Percentiles rank a stretch among this genome's conserved stretches.
Conservation (phyloP, 208 protist genomes). For the Wallacemonas sp. region DNA sequence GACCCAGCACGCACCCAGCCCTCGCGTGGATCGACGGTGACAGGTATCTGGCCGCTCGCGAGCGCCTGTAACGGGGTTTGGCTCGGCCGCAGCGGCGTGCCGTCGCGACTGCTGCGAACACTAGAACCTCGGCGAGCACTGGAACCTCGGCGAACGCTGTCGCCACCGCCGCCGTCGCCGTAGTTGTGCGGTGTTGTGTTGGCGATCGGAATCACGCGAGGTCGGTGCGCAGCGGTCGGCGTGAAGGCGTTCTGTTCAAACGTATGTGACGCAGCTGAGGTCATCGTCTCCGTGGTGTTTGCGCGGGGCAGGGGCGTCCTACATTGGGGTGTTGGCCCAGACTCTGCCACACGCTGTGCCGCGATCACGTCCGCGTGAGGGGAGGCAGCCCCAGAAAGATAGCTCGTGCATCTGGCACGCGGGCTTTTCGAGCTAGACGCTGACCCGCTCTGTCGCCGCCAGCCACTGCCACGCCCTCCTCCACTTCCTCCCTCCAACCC, state of each 20-base stretch:
- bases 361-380: too few relatives aligned
- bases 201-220: conserved; percentile 5
- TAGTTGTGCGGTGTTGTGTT: neutral
- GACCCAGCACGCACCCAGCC: conserved; percentile 19
- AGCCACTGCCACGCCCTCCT: neutral
- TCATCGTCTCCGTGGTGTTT: too few relatives aligned
- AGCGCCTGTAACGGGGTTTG: conserved; percentile 1
- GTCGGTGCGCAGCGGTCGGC: neutral
- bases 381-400: too few relatives aligned
- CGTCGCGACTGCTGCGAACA: neutral
- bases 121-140: neutral
- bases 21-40: neutral
- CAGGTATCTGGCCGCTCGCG: neutral
- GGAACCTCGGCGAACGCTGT: neutral
- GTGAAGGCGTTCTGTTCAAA: too few relatives aligned
- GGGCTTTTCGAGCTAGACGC: neutral
- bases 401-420: too few relatives aligned
- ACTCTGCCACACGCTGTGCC: too few relatives aligned
- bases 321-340: too few relatives aligned
- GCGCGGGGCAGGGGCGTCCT: too few relatives aligned
- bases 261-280: too few relatives aligned
- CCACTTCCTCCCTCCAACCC: neutral
- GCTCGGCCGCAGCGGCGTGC: neutral
- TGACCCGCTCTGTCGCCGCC: neutral
- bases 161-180: neutral